Base-by-base conservation (phyloP, 305 asterid genomes). In the Caryopteris hybrid region DNA sequence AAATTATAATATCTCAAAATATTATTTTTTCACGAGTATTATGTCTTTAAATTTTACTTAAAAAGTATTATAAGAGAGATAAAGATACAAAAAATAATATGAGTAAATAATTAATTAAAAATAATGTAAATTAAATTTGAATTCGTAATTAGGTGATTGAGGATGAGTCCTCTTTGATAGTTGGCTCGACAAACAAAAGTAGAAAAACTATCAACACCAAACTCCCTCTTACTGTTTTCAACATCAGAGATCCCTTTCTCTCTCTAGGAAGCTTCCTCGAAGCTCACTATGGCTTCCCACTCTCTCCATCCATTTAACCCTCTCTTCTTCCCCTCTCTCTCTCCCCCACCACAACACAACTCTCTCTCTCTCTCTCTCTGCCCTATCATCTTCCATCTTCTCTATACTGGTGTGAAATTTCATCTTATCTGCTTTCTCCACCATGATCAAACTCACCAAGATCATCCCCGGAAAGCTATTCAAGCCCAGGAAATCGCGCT, bases 231-330 rank as follows among this genome's bases (percentile, higher is more conserved):
- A 27, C 73, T 67, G 3, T 65, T 50, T 4, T 25, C 73, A 9
- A 12, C n/a, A 36, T 18, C 18, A 7, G 5, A 6, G 5, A 66
- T 21, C 70, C 57, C 43, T 62, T 23, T 64, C 76, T 75, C 86
- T 77, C 84, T 23, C 72, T 47, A 77, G 3, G 97, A 88, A 90
- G 23, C 74, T 88, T 88, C 95, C 64, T 68, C 78, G 95, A 88
- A 90, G 75, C 76, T 86, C 83, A 68, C 83, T 25, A 77, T 81
- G 82, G 67, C 76, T 29, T 45, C 33, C 74, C 57, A 5, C 52
- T 42, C 56, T 18, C 76, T 25, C 29, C 84, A 8, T 70, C 89
- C 88, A 84, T 87, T 85, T 90, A 87, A 82, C 41, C 78, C 62
- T 69, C 63, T 70, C 64, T n/a, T 17, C 72, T 61, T 73, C 83